Conservation (phyloP, 1,284 basidiomycete species). For the Tilletiaria anomala region DNA sequence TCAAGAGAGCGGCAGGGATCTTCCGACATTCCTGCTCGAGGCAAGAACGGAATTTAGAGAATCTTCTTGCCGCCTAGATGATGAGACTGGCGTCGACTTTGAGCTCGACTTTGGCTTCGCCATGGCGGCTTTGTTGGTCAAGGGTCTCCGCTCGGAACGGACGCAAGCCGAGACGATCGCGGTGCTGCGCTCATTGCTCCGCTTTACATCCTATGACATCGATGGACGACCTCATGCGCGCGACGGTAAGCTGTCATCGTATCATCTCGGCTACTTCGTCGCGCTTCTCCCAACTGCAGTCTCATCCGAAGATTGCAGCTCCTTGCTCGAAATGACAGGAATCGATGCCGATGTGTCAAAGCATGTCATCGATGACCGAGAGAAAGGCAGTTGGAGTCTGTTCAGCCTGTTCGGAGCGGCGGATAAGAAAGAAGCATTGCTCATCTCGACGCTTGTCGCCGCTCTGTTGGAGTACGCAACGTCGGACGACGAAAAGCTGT, state of each 20-base stretch:
- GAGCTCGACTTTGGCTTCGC: constrained; percentile 33
- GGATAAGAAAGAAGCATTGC: constrained; percentile 28
- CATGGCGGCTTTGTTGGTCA: constrained; percentile 29
- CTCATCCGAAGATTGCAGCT: constrained; percentile 23
- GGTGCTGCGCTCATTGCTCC: constrained; percentile 22
- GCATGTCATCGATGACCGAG: constrained; percentile 13
- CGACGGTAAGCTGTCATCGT: constrained; percentile 14
- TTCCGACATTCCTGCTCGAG: constrained; percentile 21
- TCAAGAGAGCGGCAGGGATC: constrained; percentile 14
- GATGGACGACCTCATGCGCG: constrained; percentile 11
- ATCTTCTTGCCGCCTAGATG: constrained; percentile 23
- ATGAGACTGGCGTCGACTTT: constrained; percentile 34
- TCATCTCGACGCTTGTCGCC: constrained; percentile 24
- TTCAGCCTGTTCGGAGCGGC: constrained; percentile 17
- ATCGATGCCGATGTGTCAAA: constrained; percentile 9
- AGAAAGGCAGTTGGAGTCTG: constrained; percentile 12
- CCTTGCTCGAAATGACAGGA: constrained; percentile 19
- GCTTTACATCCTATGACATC: constrained; percentile 13
- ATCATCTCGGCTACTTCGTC: constrained; percentile 28
- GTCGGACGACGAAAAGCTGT: constrained; percentile 20
- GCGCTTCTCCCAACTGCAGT: constrained; percentile 25
- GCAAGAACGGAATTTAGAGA: constrained; percentile 29
- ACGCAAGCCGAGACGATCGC: constrained; percentile 16
- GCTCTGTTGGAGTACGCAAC: constrained; percentile 27
- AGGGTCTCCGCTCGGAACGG: constrained; percentile 23